Evolutionary conservation across 371 early-diverging fungal genomes (phyloP), one percentile per base, ranked within the genome.

Genomic region (Choanephora cucurbitarum): DNA sequence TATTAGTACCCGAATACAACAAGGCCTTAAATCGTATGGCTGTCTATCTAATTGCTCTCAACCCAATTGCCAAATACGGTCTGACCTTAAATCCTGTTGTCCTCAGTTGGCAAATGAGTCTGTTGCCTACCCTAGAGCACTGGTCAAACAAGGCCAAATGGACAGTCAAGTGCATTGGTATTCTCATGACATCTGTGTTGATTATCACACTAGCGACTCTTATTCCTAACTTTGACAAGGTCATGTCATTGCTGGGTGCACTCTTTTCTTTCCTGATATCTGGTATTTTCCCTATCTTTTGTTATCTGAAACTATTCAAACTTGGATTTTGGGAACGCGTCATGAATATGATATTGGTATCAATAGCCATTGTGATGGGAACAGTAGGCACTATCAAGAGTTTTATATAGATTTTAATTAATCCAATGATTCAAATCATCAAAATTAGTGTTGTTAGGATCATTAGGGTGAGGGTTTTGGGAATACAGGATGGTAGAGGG

Each of bases 11-110:
- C 0, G 70, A 71, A n/a, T 89, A 84, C 59, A 77, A 73, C 47
- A 70, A 67, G 46, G 37, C 71, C 2, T 59, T 88, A 14, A 89
- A 81, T 44, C 58, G 74, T 21, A 46, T 85, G 6, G 82, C 83
- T 14, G 66, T 89, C 23, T 81, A 73, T 64, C 69, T 89, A 5
- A 77, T 89, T 28, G 87, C 85, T 0, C 45, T 89, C 21, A 88
- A 88, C 49, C 90, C 90, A 0, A 67, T 86, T 53, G 83, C 88
- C 17, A 91, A 90, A 60, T 90, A 81, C 53, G 84, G 82, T 3
- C 64, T 91, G 23, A 75, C 80, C 5, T 44, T 86, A 13, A 78
- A 75, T 10, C 91, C 90, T 7, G 81, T 90, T 11, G 73, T 75
- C 44, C 32, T 72, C n/a, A 77, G 77, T 32, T 59, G 86, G 56